These are phyloP conservation scores for Leptosphaerulina australis DNA, from an alignment of 2,329 filamentous ascomycete genomes.

Conservation along the genomic window DNA sequence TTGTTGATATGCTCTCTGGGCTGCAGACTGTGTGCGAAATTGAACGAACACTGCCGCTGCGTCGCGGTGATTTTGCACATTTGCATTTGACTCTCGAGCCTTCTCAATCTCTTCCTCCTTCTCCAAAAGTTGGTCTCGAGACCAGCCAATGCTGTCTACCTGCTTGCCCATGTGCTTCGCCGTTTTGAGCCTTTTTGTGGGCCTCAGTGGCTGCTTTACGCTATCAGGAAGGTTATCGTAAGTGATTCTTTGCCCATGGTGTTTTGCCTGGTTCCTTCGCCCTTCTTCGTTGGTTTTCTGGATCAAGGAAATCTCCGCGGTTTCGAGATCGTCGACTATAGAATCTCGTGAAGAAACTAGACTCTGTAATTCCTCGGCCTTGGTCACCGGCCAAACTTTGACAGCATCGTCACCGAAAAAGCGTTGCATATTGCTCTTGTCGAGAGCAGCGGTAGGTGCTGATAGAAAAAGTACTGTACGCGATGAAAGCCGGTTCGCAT, in stretches of 20 bases:
- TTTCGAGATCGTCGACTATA: conserved; percentile 80
- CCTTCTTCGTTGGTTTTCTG: conserved; percentile 76
- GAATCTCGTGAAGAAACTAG: conserved; percentile 82
- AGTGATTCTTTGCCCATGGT: conserved; percentile 53
- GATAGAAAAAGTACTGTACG: conserved; percentile 88
- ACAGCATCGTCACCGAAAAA: conserved; percentile 83
- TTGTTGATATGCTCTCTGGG: conserved; percentile 81
- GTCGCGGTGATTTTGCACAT: conserved; percentile 61
- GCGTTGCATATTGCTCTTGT: conserved; percentile 75
- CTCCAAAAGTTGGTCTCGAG: conserved; percentile 75
- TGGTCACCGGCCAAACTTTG: conserved; percentile 81
- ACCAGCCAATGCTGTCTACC: conserved; percentile 94
- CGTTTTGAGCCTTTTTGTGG: conserved; percentile 45
- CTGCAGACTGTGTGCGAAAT: conserved; percentile 80
- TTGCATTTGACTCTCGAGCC: conserved; percentile 69
- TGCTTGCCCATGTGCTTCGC: conserved; percentile 74
- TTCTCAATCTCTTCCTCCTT: conserved; percentile 74
- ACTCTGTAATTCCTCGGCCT: conserved; percentile 77
- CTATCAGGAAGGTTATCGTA: conserved; percentile 59
- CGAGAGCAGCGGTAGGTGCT: conserved; percentile 78
- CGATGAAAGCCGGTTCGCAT: conserved; percentile 84
- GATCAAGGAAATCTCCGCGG: conserved; percentile 84
- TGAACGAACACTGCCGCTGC: conserved; percentile 88
- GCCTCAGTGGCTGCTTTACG: conserved; percentile 67
- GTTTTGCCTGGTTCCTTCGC: conserved; percentile 66